These are phyloP conservation scores for Fonsecaea pedrosoi DNA, from an alignment of 2,329 filamentous ascomycete species.

Conservation along the genomic window DNA sequence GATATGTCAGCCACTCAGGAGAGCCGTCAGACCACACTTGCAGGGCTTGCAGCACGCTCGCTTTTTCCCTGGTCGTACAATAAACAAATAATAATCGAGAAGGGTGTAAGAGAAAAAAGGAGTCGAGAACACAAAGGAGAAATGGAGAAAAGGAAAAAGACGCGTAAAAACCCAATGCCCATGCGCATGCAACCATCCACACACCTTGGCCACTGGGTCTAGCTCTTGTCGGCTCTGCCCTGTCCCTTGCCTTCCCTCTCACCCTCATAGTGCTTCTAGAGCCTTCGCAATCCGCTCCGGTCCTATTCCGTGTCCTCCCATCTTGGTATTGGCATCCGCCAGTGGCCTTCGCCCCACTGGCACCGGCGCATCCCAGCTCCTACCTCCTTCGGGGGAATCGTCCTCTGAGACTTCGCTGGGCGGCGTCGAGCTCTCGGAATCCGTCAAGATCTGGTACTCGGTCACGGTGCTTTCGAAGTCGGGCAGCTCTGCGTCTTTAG, in stretches of 20 bases:
- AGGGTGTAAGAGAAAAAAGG: background rate
- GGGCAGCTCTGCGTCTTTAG: slow-evolving; percentile 30
- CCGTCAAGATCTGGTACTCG: slow-evolving; percentile 21
- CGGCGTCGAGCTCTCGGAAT: slow-evolving; percentile 28
- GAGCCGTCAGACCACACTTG: slow-evolving; percentile 17
- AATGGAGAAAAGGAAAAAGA: background rate
- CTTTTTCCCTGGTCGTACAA: background rate
- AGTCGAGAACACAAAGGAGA: slow-evolving; percentile 1
- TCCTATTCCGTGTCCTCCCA: slow-evolving; percentile 17
- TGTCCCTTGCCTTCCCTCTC: background rate
- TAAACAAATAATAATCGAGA: background rate
- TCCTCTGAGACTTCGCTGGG: slow-evolving; percentile 28
- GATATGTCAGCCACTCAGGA: slow-evolving; percentile 17
- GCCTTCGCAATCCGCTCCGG: slow-evolving; percentile 21
- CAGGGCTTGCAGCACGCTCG: background rate
- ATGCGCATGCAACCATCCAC: background rate
- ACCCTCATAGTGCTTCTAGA: slow-evolving; percentile 14
- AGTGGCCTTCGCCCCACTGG: background rate
- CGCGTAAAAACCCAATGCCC: background rate
- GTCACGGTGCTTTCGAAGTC: slow-evolving; percentile 34
- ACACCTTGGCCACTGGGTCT: background rate
- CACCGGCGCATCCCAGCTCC: slow-evolving; percentile 9
- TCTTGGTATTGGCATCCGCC: slow-evolving; percentile 4
- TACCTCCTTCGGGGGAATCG: background rate
- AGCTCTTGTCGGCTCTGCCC: background rate